Evolutionary conservation across 2,329 filamentous ascomycete species (phyloP).

Genomic region (Lasiodiplodia sp.): DNA sequence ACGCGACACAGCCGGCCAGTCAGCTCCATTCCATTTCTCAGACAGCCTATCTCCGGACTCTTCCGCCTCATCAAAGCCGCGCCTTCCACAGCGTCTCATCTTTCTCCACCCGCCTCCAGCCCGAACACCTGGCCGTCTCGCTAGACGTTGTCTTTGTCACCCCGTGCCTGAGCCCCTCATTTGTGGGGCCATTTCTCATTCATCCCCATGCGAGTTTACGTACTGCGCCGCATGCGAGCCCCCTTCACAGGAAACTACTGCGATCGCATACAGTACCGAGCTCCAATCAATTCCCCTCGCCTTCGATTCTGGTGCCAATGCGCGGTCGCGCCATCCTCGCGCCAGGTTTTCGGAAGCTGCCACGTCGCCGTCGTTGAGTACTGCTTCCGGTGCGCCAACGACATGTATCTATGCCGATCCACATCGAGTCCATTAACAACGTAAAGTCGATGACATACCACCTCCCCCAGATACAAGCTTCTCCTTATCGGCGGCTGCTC

Average conservation of each 20-base stretch:
- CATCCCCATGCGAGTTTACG: not conserved
- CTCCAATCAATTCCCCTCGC: conserved; percentile 46
- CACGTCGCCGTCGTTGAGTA: conserved; percentile 50
- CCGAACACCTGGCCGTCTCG: conserved; percentile 29
- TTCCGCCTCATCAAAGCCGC: conserved; percentile 9
- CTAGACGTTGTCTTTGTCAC: too few relatives aligned
- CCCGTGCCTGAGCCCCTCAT: not conserved
- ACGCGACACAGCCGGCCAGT: not conserved
- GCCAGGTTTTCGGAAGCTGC: conserved; percentile 46
- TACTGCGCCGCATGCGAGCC: conserved; percentile 49
- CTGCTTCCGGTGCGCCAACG: conserved; percentile 52
- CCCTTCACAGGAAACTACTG: conserved; percentile 45
- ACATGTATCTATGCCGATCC: conserved; percentile 53
- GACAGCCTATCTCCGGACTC: not conserved
- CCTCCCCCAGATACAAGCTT: conserved; percentile 48
- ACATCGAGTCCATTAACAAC: conserved; percentile 46
- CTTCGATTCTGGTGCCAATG: conserved; percentile 47
- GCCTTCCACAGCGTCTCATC: conserved; percentile 38
- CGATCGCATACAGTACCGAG: conserved; percentile 52
- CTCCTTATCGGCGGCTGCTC: conserved; percentile 55
- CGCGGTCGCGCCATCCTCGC: conserved; percentile 46
- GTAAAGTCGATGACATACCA: conserved; percentile 43
- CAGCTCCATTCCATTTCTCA: conserved; percentile 12
- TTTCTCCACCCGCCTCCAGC: conserved; percentile 42
- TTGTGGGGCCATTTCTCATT: not conserved